phyloP scores from a whole-genome alignment of 2,329 filamentous ascomycete genomes.

The Microascus cirrosus region DNA sequence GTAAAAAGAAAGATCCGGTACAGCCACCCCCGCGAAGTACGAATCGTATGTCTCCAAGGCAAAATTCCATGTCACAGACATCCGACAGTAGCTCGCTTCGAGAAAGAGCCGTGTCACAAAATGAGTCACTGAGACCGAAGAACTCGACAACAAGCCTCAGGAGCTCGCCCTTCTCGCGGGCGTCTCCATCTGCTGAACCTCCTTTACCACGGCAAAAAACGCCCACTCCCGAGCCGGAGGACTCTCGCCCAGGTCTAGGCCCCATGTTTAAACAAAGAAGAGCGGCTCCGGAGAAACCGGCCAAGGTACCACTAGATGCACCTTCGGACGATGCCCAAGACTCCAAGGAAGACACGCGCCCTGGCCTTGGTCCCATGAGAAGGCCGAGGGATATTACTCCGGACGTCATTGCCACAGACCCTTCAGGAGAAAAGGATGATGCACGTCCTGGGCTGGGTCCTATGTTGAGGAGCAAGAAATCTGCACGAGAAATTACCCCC shows the following conservation, averaged over 20 bases:
- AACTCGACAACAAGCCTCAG: slow-evolving; percentile 6
- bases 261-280: slow-evolving; percentile 64
- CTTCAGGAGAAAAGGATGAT: neutral
- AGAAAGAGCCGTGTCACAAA: slow-evolving; percentile 6
- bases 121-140: slow-evolving; percentile 6
- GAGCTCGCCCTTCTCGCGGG: slow-evolving; percentile 3
- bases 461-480: neutral
- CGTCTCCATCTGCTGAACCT: neutral
- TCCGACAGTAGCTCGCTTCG: slow-evolving; percentile 9
- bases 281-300: neutral
- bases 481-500: neutral
- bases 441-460: neutral
- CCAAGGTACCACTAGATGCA: neutral
- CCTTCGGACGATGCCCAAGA: neutral
- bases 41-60: slow-evolving; percentile 33
- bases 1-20: slow-evolving; percentile 29
- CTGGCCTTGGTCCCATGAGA: neutral
- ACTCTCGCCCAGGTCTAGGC: slow-evolving; percentile 62
- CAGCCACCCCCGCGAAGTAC: slow-evolving; percentile 40
- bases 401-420: neutral
- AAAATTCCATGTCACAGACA: slow-evolving; percentile 20
- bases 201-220: slow-evolving; percentile 4
- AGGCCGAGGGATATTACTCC: neutral
- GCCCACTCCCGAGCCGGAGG: slow-evolving; percentile 18
- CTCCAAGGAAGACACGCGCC: neutral